Conservation (phyloP, 129 eudicot genomes). For the Lonicera japonica region DNA sequence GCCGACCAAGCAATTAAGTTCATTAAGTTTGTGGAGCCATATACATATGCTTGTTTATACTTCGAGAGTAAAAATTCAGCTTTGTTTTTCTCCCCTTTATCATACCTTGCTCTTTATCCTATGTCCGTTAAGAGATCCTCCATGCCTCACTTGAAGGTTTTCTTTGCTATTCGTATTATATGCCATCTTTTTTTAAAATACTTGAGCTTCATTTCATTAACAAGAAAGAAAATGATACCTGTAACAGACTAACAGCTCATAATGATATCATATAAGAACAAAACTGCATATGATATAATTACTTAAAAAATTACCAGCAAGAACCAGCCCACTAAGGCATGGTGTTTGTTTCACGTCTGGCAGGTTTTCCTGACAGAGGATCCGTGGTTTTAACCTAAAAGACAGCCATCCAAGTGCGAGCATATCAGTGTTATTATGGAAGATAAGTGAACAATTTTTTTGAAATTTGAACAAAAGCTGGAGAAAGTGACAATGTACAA, state of each 20-base stretch:
- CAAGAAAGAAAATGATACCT: not conserved
- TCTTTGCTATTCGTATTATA: not conserved
- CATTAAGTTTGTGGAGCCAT: too few relatives aligned
- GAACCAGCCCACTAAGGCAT: slow-evolving; percentile 99
- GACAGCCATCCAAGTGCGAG: slow-evolving; percentile 5
- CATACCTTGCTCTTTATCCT: not conserved
- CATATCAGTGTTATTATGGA: not conserved
- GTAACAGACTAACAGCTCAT: too few relatives aligned
- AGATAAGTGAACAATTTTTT: not conserved
- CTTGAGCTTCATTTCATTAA: not conserved
- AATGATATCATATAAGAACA: not conserved
- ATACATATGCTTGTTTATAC: not conserved
- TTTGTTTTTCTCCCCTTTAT: not conserved
- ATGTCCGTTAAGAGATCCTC: not conserved
- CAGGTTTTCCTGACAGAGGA: slow-evolving; percentile 70
- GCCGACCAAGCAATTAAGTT: too few relatives aligned
- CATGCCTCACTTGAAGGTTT: not conserved
- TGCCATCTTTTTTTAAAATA: not conserved
- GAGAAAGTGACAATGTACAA: not conserved
- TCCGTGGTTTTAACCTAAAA: slow-evolving; percentile 71
- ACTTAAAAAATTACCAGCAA: slow-evolving; percentile 56
- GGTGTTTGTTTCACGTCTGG: slow-evolving; percentile 88
- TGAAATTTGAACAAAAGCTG: not conserved
- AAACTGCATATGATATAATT: not conserved
- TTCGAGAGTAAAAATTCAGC: not conserved